These are phyloP conservation scores for Emmonsia crescens DNA, from an alignment of 2,329 filamentous ascomycete species.

Conservation along the genomic window DNA sequence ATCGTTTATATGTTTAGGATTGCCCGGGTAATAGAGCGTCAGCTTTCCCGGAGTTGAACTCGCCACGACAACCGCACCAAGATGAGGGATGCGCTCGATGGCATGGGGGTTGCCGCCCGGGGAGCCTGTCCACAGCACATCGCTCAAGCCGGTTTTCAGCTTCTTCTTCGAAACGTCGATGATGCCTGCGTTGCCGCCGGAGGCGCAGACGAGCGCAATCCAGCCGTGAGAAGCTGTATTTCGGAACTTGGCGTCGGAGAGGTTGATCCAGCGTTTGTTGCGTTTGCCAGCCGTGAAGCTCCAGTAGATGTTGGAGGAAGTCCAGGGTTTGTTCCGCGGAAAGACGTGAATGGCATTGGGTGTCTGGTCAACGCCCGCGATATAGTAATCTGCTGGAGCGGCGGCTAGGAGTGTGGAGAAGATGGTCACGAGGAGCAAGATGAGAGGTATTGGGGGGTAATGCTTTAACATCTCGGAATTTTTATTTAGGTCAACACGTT, in stretches of 20 bases:
- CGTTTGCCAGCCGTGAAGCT: constrained; percentile 9
- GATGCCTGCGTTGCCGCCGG: constrained; percentile 26
- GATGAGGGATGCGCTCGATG: constrained; percentile 12
- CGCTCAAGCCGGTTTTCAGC: constrained; percentile 24
- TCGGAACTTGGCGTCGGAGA: constrained; percentile 14
- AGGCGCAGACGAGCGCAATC: constrained; percentile 15
- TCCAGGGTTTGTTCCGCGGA: constrained; percentile 14
- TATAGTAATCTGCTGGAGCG: constrained; percentile 11
- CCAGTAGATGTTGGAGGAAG: constrained; percentile 12
- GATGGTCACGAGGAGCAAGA: background rate
- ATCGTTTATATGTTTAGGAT: constrained; percentile 8
- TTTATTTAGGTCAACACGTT: background rate
- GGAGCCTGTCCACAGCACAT: constrained; percentile 12
- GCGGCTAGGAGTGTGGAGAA: background rate
- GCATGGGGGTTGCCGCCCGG: constrained; percentile 13
- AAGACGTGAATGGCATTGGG: constrained; percentile 14
- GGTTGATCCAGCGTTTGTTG: constrained; percentile 10
- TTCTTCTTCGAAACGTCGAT: constrained; percentile 39
- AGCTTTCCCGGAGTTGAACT: constrained; percentile 13
- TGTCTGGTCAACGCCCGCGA: constrained; percentile 15
- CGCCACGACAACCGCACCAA: constrained; percentile 12
- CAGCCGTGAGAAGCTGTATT: constrained; percentile 11
- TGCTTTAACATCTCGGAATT: background rate
- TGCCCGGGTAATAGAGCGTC: constrained; percentile 11
- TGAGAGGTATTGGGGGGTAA: background rate